Evolutionary conservation across 768 basidiomycete species (phyloP).

Genomic region (Ramaria sp.): DNA sequence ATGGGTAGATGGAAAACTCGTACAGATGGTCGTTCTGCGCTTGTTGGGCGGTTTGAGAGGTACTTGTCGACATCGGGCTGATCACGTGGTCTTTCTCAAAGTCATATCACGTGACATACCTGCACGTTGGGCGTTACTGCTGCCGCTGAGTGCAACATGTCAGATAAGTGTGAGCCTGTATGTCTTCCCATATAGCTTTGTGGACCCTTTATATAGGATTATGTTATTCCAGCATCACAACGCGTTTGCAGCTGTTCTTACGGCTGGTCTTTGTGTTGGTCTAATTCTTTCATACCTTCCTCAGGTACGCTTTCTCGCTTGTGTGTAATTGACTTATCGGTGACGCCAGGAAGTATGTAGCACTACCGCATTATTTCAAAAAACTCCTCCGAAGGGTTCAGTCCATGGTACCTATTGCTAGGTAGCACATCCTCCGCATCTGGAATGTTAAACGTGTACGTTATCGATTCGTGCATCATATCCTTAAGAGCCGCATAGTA

Average conservation of each 20-base stretch:
- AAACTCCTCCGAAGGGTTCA: slow-evolving; percentile 80
- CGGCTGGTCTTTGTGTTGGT: slow-evolving; percentile 54
- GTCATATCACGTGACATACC: too few species aligned
- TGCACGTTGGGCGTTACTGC: too few species aligned
- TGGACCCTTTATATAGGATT: neutral
- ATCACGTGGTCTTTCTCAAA: neutral
- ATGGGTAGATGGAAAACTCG: slow-evolving; percentile 6
- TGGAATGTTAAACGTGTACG: slow-evolving; percentile 76
- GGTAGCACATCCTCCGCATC: slow-evolving; percentile 79
- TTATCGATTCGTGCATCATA: neutral
- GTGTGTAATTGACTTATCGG: neutral
- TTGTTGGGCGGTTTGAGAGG: neutral
- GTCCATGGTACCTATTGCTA: slow-evolving; percentile 82
- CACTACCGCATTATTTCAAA: slow-evolving; percentile 72
- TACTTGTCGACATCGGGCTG: neutral
- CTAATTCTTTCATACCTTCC: slow-evolving; percentile 77
- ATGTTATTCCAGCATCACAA: slow-evolving; percentile 49
- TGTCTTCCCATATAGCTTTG: neutral
- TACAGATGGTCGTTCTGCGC: neutral
- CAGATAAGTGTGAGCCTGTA: slow-evolving; percentile 4
- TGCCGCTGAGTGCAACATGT: neutral
- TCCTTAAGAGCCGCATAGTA: slow-evolving; percentile 29
- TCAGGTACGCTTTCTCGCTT: slow-evolving; percentile 42
- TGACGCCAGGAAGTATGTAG: slow-evolving; percentile 23
- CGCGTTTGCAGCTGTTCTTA: slow-evolving; percentile 57